phyloP scores from a whole-genome alignment of 352 stramenopile genomes.

The Globisporangium parvum region DNA sequence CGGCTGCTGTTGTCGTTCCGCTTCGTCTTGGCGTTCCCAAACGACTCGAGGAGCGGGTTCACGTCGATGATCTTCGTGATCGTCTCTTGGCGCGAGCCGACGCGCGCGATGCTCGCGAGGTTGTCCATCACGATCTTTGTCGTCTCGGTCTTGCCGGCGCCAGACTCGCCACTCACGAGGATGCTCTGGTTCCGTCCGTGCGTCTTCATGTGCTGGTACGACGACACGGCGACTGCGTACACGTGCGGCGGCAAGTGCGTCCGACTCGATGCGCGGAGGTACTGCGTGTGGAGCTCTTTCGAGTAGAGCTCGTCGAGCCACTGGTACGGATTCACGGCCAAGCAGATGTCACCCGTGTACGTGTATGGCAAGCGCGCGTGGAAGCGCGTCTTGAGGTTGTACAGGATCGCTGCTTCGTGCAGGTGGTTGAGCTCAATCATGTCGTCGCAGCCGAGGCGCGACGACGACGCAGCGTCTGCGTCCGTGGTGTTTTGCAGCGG shows the following conservation, averaged over 20 bases:
- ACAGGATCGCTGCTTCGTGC: slow-evolving; percentile 87
- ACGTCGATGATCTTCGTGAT: slow-evolving; percentile 93
- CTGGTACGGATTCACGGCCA: slow-evolving; percentile 96
- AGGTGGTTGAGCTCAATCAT: slow-evolving; percentile 85
- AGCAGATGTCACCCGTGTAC: slow-evolving; percentile 93
- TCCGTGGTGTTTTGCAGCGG: slow-evolving; percentile 59
- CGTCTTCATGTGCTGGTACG: slow-evolving; percentile 60
- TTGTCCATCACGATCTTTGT: slow-evolving; percentile 91
- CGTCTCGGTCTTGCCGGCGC: slow-evolving; percentile 91
- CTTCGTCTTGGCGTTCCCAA: slow-evolving; percentile 97
- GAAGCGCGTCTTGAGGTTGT: slow-evolving; percentile 84
- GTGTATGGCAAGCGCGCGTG: slow-evolving; percentile 88
- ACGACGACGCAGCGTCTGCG: neutral
- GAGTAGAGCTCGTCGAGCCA: slow-evolving; percentile 82
- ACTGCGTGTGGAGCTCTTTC: slow-evolving; percentile 55
- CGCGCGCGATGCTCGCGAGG: slow-evolving; percentile 64
- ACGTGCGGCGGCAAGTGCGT: slow-evolving; percentile 62
- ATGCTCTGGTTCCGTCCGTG: slow-evolving; percentile 73
- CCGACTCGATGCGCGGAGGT: slow-evolving; percentile 37
- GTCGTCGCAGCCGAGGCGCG: slow-evolving; percentile 40
- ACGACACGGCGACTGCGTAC: slow-evolving; percentile 61
- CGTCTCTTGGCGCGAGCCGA: slow-evolving; percentile 35
- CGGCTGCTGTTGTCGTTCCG: slow-evolving; percentile 96
- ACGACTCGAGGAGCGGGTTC: slow-evolving; percentile 97
- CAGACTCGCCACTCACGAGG: slow-evolving; percentile 80